Base-by-base conservation (phyloP, 1,284 basidiomycete species). In the Psilocybe mexicana region DNA sequence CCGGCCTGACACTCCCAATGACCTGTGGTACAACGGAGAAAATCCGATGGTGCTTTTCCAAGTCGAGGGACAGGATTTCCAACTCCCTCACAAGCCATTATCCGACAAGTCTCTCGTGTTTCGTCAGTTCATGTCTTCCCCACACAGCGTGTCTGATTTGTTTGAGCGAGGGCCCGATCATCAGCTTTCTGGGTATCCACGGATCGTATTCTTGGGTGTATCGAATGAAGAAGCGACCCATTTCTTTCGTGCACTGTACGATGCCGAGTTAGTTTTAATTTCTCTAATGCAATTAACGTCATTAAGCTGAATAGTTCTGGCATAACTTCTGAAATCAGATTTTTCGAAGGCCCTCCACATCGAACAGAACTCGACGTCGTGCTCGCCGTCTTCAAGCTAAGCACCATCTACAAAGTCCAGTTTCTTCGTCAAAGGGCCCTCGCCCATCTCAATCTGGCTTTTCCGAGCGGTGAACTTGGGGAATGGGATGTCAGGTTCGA, bases 171-270 rank as follows among this genome's bases (percentile, higher is more conserved):
- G n/a, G 40, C 44, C 1, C 8, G 30, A 33, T 33, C 5, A 33
- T 33, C 28, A 10, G 25, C 6, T 3, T 1, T 47, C n/a, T 23
- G 50, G 50, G 0, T n/a, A 18, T 12, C 36, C 35, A 5, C 10
- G 56, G 2, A 46, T 59, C n/a, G 47, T 28, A 30, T 38, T 62
- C 1, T 12, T 42, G 23, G 26, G 52, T 0, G 54, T 60, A 3
- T 46, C 53, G 1, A 46, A 46, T 0, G n/a, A 55, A 3, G 58
- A 60, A 33, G 53, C 28, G 0, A 46, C 62, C 11, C 46, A 49
- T n/a, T 66, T 67, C 43, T 51, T 67, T 11, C 43, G 43, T 2
- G 63, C 66, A 0, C 35, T 67, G 12, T 65, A 63, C 46, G 57
- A 66, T 48, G 54, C 62, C 1, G 61, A 58, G 66, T 66, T 6